Evolutionary conservation across 257 asterid genomes (phyloP).

Genomic region (Paulownia fortunei): DNA sequence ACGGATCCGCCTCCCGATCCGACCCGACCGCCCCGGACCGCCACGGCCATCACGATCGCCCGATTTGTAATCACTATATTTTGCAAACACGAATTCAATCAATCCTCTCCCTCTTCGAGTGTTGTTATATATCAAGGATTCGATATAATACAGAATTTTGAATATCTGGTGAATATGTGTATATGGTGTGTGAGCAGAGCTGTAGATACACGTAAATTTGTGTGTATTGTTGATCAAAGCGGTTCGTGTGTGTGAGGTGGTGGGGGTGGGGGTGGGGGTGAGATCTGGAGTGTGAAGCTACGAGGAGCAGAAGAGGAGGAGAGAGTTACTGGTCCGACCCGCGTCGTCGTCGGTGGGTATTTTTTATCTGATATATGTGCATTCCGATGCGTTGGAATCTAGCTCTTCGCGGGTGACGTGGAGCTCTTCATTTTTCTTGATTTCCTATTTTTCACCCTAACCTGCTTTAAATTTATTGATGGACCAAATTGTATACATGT

Average conservation of each 20-base stretch:
- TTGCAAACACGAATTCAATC: neutral
- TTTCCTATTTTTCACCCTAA: neutral
- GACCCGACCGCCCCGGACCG: constrained; percentile 78
- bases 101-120: constrained; percentile 14
- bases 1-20: constrained; percentile 87
- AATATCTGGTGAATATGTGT: constrained; percentile 6
- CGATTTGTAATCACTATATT: constrained; percentile 23
- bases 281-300: constrained; percentile 39
- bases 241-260: constrained; percentile 29
- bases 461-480: too few species aligned
- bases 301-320: constrained; percentile 53
- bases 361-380: neutral
- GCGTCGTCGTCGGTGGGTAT: constrained; percentile 37
- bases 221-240: constrained; percentile 13
- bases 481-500: too few species aligned
- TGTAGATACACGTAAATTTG: constrained; percentile 9
- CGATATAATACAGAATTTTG: neutral
- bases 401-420: neutral
- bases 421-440: neutral
- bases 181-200: neutral
- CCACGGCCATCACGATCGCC: constrained; percentile 76
- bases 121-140: constrained; percentile 30
- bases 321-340: constrained; percentile 39
- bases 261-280: neutral
- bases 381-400: neutral